Percentiles rank a stretch among this genome's conserved stretches.
Conservation (phyloP, 2,329 filamentous ascomycete species). For the Celoporthe dispersa region DNA sequence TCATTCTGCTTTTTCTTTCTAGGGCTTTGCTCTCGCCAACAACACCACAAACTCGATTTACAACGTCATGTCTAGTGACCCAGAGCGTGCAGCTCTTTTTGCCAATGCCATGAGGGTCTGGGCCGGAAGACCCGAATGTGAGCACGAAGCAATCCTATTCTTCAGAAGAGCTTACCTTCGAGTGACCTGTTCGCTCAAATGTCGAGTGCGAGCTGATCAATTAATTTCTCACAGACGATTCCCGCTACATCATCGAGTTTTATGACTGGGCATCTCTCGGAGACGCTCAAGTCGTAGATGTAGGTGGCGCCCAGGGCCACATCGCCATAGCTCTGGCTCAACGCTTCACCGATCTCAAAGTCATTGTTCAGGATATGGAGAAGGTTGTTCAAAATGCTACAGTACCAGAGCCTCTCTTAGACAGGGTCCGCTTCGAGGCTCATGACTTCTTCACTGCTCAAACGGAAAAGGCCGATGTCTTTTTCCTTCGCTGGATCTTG, state of each 20-base stretch:
- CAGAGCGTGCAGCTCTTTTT: no score
- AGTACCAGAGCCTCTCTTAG: not conserved
- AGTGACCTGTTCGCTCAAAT: no score
- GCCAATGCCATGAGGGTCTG: no score
- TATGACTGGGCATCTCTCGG: conserved; percentile 37
- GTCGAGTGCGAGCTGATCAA: no score
- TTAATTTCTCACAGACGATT: no score
- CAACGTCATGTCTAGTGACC: no score
- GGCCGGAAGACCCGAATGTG: no score
- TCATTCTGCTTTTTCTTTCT: no score
- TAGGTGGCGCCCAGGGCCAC: conserved; percentile 33
- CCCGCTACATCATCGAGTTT: conserved; percentile 23
- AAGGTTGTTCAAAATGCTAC: conserved; percentile 31
- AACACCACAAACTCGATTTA: no score
- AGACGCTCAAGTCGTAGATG: conserved; percentile 30
- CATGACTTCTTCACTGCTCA: not conserved
- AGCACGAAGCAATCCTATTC: no score
- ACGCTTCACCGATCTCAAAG: conserved; percentile 30
- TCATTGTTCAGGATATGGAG: conserved; percentile 35
- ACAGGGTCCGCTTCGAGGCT: not conserved
- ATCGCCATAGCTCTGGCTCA: conserved; percentile 33
- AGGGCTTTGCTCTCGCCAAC: no score
- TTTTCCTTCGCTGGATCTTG: conserved; percentile 34
- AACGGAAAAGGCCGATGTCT: conserved; percentile 33
- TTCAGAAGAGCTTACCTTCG: no score